Percentiles rank a stretch among this genome's conserved stretches.
Conservation (phyloP, 345 rosid genomes). For the Draba incana region DNA sequence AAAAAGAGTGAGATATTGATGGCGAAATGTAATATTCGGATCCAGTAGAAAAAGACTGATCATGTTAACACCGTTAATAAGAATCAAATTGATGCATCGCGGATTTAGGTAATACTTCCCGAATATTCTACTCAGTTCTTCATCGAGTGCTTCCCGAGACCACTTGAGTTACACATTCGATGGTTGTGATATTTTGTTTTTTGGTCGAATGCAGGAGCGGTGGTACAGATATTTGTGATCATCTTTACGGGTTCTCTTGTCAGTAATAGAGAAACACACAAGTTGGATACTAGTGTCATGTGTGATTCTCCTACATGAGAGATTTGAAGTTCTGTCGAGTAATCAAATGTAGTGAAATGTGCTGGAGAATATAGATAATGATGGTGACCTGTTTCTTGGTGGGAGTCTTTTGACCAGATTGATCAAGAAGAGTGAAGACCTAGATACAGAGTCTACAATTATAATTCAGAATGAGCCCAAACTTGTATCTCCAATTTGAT, state of each 20-base stretch:
- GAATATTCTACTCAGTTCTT: conserved; percentile 10
- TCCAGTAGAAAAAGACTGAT: no score
- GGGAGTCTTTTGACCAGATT: conserved; percentile 50
- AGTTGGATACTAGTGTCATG: background rate
- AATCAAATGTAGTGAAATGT: conserved; percentile 28
- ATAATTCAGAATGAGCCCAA: no score
- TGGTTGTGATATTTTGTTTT: background rate
- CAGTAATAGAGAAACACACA: conserved; percentile 42
- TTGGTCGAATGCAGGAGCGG: conserved; percentile 41
- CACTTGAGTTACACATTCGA: background rate
- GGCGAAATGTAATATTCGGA: no score
- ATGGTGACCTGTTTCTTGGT: conserved; percentile 89
- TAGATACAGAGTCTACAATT: no score
- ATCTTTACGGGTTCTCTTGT: conserved; percentile 50
- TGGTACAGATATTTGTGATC: conserved; percentile 50
- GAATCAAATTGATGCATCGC: no score
- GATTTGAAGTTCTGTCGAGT: conserved; percentile 18
- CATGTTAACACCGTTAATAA: no score
- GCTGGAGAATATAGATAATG: conserved; percentile 72
- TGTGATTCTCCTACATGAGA: conserved; percentile 17
- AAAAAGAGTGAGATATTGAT: no score
- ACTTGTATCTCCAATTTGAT: background rate
- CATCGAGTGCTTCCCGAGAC: background rate
- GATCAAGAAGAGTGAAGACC: conserved; percentile 25
- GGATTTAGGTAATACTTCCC: conserved; percentile 44